Conservation (phyloP, 1,284 basidiomycete species). For the Pseudozyma thailandica region DNA sequence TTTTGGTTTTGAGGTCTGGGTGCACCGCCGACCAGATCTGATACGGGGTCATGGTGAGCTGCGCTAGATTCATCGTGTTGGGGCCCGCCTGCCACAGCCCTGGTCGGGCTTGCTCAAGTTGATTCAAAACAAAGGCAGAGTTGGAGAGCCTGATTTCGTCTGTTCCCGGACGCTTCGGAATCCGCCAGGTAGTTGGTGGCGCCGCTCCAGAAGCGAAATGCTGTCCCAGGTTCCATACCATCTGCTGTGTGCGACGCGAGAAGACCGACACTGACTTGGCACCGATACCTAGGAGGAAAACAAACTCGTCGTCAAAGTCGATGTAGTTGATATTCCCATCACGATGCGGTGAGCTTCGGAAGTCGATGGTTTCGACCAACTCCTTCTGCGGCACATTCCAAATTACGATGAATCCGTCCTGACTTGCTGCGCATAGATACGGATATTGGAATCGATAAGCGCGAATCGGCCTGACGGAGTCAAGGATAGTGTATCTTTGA, state of each 20-base stretch:
- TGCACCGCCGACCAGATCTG: constrained; percentile 59
- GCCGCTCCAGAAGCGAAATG: constrained; percentile 41
- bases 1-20: constrained; percentile 52
- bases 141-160: neutral
- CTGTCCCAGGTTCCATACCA: constrained; percentile 51
- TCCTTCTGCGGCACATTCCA: constrained; percentile 45
- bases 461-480: constrained; percentile 26
- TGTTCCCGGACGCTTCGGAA: neutral
- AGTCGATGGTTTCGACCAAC: constrained; percentile 33
- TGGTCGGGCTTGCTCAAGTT: constrained; percentile 6
- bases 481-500: constrained; percentile 35
- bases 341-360: constrained; percentile 31
- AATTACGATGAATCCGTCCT: constrained; percentile 38
- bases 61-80: constrained; percentile 39
- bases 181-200: constrained; percentile 25
- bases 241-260: constrained; percentile 23
- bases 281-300: constrained; percentile 52
- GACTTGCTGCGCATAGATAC: constrained; percentile 44
- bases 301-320: constrained; percentile 60
- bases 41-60: constrained; percentile 39
- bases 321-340: constrained; percentile 58
- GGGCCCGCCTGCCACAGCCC: constrained; percentile 42
- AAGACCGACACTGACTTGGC: constrained; percentile 47
- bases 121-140: constrained; percentile 11
- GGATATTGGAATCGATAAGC: constrained; percentile 62